Evolutionary conservation across 768 basidiomycete genomes (phyloP), one percentile per base, ranked within the genome.

Genomic region (Fibroporia radiculosa): DNA sequence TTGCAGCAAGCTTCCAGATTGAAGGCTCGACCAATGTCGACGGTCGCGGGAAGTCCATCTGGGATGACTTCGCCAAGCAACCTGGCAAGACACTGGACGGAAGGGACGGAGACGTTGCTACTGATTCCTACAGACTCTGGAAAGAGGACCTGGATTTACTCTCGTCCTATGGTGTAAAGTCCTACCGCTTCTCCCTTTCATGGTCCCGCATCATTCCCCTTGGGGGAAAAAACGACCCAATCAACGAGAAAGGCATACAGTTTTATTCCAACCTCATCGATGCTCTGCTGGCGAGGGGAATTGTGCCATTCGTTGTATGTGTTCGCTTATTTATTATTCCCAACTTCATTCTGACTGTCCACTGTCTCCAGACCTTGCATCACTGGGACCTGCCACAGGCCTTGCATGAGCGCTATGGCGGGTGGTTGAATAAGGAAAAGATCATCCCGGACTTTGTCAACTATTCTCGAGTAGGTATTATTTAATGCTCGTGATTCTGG

Each of bases 341-440:
- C 2, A 29, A 23, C 29, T 22, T 18, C 20, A 27, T 27, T 25
- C 10, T 32, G 27, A 16, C 36, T 48, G 14, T 40, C 16, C 46
- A 14, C 14, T n/a, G n/a, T 23, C 46, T 24, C 33, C 51, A 84
- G 79, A 84, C 80, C 0, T 62, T 84, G 27, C 82, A 83, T 56
- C 83, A 82, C 59, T 88, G 85, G 86, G 85, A 88, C 56, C 72
- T 87, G 8, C 86, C 86, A 8, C 80, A 84, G 56, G 78, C 65
- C 18, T 72, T 91, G 29, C 77, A 85, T 44, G 79, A 86, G 48
- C 71, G 78, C 44, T 88, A 88, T 58, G 75, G 75, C 1, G 84
- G 84, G 4, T 89, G 83, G 84, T 60, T 85, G 39, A 80, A 80
- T 66, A 81, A 80, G 58, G 73, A 78, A 35, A 78, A 83, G 54